These are phyloP conservation scores for Cercis canadensis DNA, from an alignment of 306 rosid species.

Conservation along the genomic window DNA sequence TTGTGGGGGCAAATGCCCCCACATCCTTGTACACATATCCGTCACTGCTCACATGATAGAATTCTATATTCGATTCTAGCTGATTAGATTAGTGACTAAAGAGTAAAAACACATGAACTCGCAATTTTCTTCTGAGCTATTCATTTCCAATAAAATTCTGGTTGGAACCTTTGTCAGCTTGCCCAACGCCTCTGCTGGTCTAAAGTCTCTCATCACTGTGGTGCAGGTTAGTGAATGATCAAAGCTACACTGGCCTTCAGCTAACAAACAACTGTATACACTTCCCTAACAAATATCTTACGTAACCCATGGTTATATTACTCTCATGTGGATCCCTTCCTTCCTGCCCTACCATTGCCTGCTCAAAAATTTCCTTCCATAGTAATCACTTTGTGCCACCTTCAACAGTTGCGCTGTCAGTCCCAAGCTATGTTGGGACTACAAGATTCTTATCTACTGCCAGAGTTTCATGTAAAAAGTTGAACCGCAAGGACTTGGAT, in stretches of 20 bases:
- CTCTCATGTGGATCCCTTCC: conserved; percentile 40
- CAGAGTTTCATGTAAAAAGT: conserved; percentile 32
- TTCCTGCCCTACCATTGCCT: conserved; percentile 38
- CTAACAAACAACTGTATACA: not conserved
- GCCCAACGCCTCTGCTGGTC: not conserved
- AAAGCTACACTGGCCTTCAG: conserved; percentile 16
- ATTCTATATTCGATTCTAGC: not conserved
- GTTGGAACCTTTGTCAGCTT: not conserved
- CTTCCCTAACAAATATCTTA: conserved; percentile 1
- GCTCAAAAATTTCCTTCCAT: conserved; percentile 34
- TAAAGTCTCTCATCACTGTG: not conserved
- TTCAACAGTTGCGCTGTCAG: conserved; percentile 16
- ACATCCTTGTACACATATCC: too few species aligned
- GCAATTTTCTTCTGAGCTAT: not conserved
- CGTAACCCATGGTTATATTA: conserved; percentile 50
- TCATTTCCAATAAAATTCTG: conserved; percentile 6
- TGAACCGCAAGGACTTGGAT: conserved; percentile 41
- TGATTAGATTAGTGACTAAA: not conserved
- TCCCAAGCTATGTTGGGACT: conserved; percentile 16
- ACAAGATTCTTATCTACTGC: conserved; percentile 25
- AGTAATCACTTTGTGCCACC: conserved; percentile 33
- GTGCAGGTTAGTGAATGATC: conserved; percentile 41
- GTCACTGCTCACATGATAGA: too few species aligned
- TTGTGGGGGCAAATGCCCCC: too few species aligned
- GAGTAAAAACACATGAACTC: not conserved